phyloP scores from a whole-genome alignment of 345 rosid species.

The Eucalyptus melliodora region DNA sequence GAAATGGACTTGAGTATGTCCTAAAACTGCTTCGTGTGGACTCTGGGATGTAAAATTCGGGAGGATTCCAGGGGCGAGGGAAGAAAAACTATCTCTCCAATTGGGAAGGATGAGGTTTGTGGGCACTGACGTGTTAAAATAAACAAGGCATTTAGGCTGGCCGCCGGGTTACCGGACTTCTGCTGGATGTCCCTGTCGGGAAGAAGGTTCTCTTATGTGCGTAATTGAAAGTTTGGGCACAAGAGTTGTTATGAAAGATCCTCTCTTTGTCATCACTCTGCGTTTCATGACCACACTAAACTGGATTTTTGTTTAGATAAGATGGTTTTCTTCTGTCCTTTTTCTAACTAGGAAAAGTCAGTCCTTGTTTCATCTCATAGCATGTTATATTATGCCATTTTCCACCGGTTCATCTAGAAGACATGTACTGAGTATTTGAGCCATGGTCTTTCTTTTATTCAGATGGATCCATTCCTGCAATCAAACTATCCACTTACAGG shows the following conservation, averaged over 20 bases:
- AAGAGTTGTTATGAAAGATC: neutral
- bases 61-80: too few relatives aligned
- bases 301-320: neutral
- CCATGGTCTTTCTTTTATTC: neutral
- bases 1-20: neutral
- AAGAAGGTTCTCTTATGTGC: neutral
- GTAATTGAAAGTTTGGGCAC: neutral
- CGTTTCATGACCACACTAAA: neutral
- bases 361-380: neutral
- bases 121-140: too few relatives aligned
- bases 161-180: neutral
- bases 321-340: neutral
- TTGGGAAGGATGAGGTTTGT: too few relatives aligned
- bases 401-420: neutral
- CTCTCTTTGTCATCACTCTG: neutral
- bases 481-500: constrained; percentile 70
- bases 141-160: too few relatives aligned
- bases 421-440: neutral
- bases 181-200: neutral
- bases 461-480: constrained; percentile 95
- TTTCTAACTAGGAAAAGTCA: neutral
- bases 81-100: too few relatives aligned
- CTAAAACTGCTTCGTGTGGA: too few relatives aligned
- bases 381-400: neutral
- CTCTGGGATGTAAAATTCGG: too few relatives aligned